phyloP scores from a whole-genome alignment of 1,284 basidiomycete genomes.

The Dichomitus squalens region DNA sequence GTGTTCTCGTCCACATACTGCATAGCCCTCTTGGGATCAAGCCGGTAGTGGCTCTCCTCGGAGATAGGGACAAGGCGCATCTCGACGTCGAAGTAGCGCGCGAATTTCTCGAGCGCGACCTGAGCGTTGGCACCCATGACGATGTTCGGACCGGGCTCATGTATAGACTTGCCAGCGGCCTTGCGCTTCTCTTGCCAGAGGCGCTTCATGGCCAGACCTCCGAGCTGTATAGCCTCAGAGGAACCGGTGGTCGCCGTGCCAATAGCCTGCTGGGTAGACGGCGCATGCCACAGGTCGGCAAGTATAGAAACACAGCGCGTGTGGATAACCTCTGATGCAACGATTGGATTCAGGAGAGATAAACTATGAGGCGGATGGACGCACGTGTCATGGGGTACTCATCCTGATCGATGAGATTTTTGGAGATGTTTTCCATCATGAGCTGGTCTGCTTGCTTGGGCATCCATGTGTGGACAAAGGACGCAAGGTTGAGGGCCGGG shows the following conservation, averaged over 20 bases:
- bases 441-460: conserved; percentile 69
- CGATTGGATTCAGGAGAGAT: not conserved
- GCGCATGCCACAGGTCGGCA: conserved; percentile 93
- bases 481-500: conserved; percentile 83
- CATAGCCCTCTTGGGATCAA: conserved; percentile 86
- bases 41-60: conserved; percentile 76
- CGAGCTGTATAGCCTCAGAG: conserved; percentile 92
- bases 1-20: conserved; percentile 93
- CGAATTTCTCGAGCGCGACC: conserved; percentile 78
- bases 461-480: conserved; percentile 65
- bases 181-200: conserved; percentile 91
- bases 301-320: conserved; percentile 86
- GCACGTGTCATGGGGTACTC: conserved; percentile 87
- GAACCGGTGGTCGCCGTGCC: conserved; percentile 95
- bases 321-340: conserved; percentile 63
- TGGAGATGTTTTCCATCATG: conserved; percentile 83
- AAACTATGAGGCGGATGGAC: conserved; percentile 23
- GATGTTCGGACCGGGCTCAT: conserved; percentile 71
- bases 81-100: conserved; percentile 91
- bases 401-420: conserved; percentile 91
- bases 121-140: conserved; percentile 44
- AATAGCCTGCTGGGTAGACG: conserved; percentile 70
- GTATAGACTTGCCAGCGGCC: conserved; percentile 82
- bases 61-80: conserved; percentile 80
- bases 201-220: conserved; percentile 93